phyloP scores from a whole-genome alignment of 257 asterid species.

The Petrea volubilis region DNA sequence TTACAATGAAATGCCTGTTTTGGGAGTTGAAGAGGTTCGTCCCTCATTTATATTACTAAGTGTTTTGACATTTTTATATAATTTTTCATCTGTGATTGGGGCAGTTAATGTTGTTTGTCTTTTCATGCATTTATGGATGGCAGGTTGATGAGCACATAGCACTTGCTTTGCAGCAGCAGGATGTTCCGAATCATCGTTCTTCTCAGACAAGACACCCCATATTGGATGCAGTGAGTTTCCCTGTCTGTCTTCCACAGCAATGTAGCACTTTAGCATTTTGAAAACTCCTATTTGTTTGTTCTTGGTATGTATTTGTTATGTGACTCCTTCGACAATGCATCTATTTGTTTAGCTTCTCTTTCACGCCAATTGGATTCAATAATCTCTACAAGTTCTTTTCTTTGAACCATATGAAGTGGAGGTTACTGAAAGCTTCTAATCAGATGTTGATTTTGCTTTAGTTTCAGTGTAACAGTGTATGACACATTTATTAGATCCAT shows the following conservation, averaged over 20 bases:
- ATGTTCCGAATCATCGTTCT: constrained; percentile 32
- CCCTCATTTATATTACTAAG: neutral
- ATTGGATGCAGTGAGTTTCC: constrained; percentile 49
- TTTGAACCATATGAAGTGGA: constrained; percentile 4
- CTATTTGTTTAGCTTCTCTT: constrained; percentile 13
- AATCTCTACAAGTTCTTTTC: constrained; percentile 16
- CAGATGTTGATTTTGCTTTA: constrained; percentile 4
- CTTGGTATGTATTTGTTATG: neutral
- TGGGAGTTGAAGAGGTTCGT: constrained; percentile 60
- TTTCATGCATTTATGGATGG: constrained; percentile 23
- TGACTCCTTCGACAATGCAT: neutral
- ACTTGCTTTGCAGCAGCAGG: constrained; percentile 56
- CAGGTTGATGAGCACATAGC: constrained; percentile 65
- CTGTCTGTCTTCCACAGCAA: neutral
- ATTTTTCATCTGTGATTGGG: constrained; percentile 1
- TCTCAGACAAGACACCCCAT: constrained; percentile 42
- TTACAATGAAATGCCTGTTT: constrained; percentile 62
- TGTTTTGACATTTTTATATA: neutral
- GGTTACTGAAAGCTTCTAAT: constrained; percentile 19
- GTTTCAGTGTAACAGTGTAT: neutral
- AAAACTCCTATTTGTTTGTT: neutral
- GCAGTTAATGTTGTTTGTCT: constrained; percentile 10
- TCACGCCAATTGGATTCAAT: constrained; percentile 3
- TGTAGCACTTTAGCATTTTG: constrained; percentile 5
- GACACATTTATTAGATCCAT: neutral